Evolutionary conservation across 1,284 basidiomycete genomes (phyloP), one percentile per base, ranked within the genome.

Genomic region (Exsudoporus floridanus): DNA sequence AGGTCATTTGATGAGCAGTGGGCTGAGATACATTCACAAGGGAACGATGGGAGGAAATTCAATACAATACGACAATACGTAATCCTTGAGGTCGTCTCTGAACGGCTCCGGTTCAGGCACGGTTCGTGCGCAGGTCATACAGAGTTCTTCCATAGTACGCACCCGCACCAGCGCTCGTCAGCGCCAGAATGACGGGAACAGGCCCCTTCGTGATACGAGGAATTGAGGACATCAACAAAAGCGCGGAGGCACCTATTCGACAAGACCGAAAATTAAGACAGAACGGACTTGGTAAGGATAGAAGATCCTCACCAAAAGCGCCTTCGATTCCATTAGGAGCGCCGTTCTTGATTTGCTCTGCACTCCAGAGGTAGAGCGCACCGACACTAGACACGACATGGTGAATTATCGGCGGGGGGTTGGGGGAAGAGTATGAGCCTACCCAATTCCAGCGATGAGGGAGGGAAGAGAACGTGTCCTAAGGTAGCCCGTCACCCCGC

Each of bases 391-490:
- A 48, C 37, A 23, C 21, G 35, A 42, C 4, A 41, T 19, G 41
- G 35, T 43, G 33, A 56, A 25, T 35, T 34, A 14, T 30, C 9
- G 13, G 34, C 0, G 9, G 18, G 21, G 18, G 13, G 8, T 8
- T 7, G 10, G 28, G 1, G 3, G 13, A 27, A 19, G 7, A 7
- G 18, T 21, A 21, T 41, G 27, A 31, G 66, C 79, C 42, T 62
- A 88, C 88, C 86, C 78, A 35, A 90, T 78, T 39, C 91, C 90
- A 52, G 90, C 92, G 8, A 91, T 82, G 35, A 94, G 69, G 7
- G 91, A 93, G 8, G 90, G 90, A 31, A 90, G 75, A 35, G 88
- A 91, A 25, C 83, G 79, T 51, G 83, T 88, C 58, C 80, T 76
- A 16, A 74, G 79, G 58, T 82, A 90, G 33, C 88, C 88, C 38